Percentiles rank a stretch among this genome's conserved stretches.
These are phyloP conservation scores for Ceratocystis albifundus DNA, from an alignment of 2,329 filamentous ascomycete genomes.

Conservation along the genomic window DNA sequence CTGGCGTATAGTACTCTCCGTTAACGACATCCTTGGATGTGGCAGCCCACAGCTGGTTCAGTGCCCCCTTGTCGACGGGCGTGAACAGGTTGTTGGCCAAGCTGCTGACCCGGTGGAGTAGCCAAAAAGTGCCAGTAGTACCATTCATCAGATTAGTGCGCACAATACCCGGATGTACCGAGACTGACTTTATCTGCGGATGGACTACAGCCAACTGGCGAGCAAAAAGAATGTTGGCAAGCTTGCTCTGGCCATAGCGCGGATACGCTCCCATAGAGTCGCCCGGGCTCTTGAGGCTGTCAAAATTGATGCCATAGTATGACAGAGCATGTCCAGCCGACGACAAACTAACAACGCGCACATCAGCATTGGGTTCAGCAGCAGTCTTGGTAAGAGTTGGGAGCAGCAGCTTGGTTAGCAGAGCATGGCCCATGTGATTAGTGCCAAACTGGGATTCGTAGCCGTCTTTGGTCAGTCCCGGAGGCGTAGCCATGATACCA, in stretches of 20 bases:
- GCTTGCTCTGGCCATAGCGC: conserved; percentile 30
- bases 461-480: conserved; percentile 31
- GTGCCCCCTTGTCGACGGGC: conserved; percentile 30
- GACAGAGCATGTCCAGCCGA: conserved; percentile 27
- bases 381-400: conserved; percentile 29
- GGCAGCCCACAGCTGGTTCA: conserved; percentile 37
- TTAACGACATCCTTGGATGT: conserved; percentile 30
- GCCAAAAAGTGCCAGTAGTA: conserved; percentile 18
- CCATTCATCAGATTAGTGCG: conserved; percentile 27
- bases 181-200: conserved; percentile 26
- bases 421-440: conserved; percentile 39
- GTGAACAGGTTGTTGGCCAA: conserved; percentile 25
- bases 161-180: conserved; percentile 28
- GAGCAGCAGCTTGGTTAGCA: conserved; percentile 37
- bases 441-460: conserved; percentile 37
- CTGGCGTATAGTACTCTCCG: conserved; percentile 30
- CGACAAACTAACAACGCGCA: conserved; percentile 29
- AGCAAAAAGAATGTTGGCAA: conserved; percentile 29
- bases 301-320: conserved; percentile 28
- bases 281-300: conserved; percentile 26
- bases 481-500: conserved; percentile 33
- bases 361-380: conserved; percentile 24
- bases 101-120: conserved; percentile 21
- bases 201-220: conserved; percentile 27
- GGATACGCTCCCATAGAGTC: conserved; percentile 24